Conservation (phyloP, 805 yeast genomes). For the Saccharomycopsis sp. region DNA sequence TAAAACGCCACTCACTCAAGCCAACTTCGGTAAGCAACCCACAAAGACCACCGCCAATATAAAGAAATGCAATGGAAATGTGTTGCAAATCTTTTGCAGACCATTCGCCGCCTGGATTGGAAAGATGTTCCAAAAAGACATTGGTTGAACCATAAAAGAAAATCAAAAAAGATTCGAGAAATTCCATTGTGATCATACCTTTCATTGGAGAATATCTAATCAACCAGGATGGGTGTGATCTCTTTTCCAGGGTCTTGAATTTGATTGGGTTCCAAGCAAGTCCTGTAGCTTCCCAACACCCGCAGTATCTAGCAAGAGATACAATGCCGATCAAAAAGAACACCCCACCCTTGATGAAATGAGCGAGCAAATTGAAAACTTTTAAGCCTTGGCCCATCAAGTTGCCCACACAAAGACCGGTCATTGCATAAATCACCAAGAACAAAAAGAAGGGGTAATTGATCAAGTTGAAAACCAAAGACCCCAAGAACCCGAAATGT, state of each 20-base stretch:
- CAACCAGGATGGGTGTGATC: constrained; percentile 23
- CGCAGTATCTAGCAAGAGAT: constrained; percentile 81
- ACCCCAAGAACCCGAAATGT: constrained; percentile 22
- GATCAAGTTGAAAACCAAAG: constrained; percentile 38
- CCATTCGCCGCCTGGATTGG: constrained; percentile 74
- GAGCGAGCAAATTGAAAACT: constrained; percentile 83
- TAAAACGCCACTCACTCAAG: constrained; percentile 51
- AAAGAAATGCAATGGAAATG: constrained; percentile 84
- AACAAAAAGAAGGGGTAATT: constrained; percentile 60
- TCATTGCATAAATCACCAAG: constrained; percentile 45
- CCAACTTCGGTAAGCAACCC: constrained; percentile 76
- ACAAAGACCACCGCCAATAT: constrained; percentile 84
- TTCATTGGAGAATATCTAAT: constrained; percentile 25
- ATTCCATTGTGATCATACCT: constrained; percentile 70
- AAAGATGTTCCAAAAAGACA: constrained; percentile 83
- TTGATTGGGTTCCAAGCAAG: constrained; percentile 75
- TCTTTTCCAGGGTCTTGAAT: constrained; percentile 19
- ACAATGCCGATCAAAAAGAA: constrained; percentile 68
- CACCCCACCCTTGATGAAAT: constrained; percentile 92
- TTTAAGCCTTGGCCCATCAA: constrained; percentile 56
- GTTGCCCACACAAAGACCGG: constrained; percentile 57
- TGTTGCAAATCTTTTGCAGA: constrained; percentile 85
- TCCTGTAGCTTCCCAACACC: constrained; percentile 65
- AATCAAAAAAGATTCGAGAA: constrained; percentile 68
- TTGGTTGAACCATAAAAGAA: constrained; percentile 86